phyloP scores from a whole-genome alignment of 2,329 filamentous ascomycete species.

The Colletotrichum sp. region DNA sequence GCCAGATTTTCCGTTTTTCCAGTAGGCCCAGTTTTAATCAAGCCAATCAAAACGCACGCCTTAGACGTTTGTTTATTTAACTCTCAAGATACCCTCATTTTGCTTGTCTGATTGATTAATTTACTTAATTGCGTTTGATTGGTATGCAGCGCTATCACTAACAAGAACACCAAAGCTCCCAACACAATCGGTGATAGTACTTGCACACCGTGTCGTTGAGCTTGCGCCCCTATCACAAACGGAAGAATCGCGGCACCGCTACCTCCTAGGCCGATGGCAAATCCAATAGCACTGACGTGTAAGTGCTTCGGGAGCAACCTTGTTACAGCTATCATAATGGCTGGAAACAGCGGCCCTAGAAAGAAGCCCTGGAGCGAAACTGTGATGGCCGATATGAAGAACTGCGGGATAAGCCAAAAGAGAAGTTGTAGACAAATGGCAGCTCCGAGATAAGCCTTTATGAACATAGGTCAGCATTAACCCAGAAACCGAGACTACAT shows the following conservation, averaged over 20 bases:
- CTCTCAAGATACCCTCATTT: no score
- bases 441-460: conserved; percentile 64
- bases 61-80: no score
- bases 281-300: conserved; percentile 80
- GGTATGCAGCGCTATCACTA: conserved; percentile 21
- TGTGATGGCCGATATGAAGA: conserved; percentile 75
- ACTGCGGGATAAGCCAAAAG: conserved; percentile 82
- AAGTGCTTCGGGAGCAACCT: conserved; percentile 72
- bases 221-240: conserved; percentile 70
- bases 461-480: neutral
- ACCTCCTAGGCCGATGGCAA: conserved; percentile 76
- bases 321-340: conserved; percentile 71
- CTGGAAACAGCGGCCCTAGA: conserved; percentile 79
- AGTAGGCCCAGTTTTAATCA: no score
- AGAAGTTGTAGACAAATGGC: conserved; percentile 71
- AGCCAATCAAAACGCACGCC: no score
- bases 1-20: no score
- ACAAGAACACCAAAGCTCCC: conserved; percentile 47
- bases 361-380: conserved; percentile 79
- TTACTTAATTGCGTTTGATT: no score
- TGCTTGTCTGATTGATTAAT: no score
- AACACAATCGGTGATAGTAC: conserved; percentile 62
- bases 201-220: conserved; percentile 58
- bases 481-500: neutral
- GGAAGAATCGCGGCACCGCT: conserved; percentile 71